Evolutionary conservation across 129 eudicot species (phyloP), one percentile per base, ranked within the genome.

Genomic region (Arctium lappa): DNA sequence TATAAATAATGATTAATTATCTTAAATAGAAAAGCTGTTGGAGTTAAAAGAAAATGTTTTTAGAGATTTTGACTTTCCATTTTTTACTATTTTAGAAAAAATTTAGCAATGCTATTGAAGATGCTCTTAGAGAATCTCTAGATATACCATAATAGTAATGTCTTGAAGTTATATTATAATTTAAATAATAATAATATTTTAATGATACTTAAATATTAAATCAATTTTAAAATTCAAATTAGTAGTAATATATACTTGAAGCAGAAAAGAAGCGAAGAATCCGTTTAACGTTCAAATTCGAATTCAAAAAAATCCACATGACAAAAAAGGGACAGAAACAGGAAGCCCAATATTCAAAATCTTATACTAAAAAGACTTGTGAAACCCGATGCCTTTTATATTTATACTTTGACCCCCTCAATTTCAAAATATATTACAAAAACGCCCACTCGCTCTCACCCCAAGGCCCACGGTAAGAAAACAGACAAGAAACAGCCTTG

Each of bases 241-340:
- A 56, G 7, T 4, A 39, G 10, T 69, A 80, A 4, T 50, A 1
- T 11, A 22, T 27, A 80, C 56, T 72, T 74, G 18, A 72, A 84
- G 83, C 79, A 84, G 66, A 79, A 79, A 42, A 73, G 72, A 84
- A 84, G 87, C 75, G 68, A 84, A 44, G 22, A 37, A 73, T 53
- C 13, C 30, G 62, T 48, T 33, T 13, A 87, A 80, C 84, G 89
- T 91, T 90, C 76, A 89, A 91, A 89, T 91, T 91, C 92, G 89
- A 92, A 92, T 92, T 92, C 97, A 90, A 92, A 92, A 27, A 79
- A 53, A 53, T 83, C 87, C 85, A 81, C 80, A 73, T 79, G 80
- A 79, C 86, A 56, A 56, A 72, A 22, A 82, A 70, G 38, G 33
- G 40, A 80, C 77, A 77, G 42, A 53, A 86, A 80, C 81, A 56